Conservation (phyloP, 1,139 yeast species). For the Yueomyces sp. region DNA sequence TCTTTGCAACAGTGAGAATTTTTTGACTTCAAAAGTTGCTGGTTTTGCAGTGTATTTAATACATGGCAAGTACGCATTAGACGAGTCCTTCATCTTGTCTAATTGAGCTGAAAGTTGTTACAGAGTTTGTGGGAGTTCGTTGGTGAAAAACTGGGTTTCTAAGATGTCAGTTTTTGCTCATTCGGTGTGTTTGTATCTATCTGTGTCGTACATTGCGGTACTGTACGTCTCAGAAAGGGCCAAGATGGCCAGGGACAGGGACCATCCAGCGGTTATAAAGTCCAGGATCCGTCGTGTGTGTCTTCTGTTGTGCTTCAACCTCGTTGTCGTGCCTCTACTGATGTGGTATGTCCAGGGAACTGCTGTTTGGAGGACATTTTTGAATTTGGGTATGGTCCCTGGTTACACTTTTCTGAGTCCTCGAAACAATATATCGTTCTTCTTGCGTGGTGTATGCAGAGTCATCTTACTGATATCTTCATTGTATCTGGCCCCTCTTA, state of each 20-base stretch:
- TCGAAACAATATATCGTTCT: not conserved
- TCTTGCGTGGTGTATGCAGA: not conserved
- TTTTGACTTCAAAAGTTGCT: too few relatives aligned
- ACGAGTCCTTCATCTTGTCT: too few relatives aligned
- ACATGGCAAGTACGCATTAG: too few relatives aligned
- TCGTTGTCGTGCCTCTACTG: conserved; percentile 22
- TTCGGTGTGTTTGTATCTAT: conserved; percentile 7
- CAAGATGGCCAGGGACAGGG: conserved; percentile 25
- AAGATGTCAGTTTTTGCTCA: too few relatives aligned
- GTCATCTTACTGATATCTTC: conserved; percentile 24
- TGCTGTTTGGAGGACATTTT: too few relatives aligned
- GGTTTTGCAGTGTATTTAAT: too few relatives aligned
- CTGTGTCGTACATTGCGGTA: conserved; percentile 18
- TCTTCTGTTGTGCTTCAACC: conserved; percentile 15
- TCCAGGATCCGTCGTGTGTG: conserved; percentile 25
- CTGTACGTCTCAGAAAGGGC: conserved; percentile 8
- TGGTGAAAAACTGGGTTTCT: too few relatives aligned
- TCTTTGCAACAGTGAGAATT: too few relatives aligned
- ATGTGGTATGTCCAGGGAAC: not conserved
- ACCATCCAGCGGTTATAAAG: conserved; percentile 33
- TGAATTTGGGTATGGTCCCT: too few relatives aligned
- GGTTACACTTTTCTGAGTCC: too few relatives aligned
- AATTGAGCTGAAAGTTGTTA: too few relatives aligned
- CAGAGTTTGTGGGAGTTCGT: too few relatives aligned
- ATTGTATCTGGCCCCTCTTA: conserved; percentile 49